Evolutionary conservation across 345 rosid genomes (phyloP).

Genomic region (Noccaea caerulescens): DNA sequence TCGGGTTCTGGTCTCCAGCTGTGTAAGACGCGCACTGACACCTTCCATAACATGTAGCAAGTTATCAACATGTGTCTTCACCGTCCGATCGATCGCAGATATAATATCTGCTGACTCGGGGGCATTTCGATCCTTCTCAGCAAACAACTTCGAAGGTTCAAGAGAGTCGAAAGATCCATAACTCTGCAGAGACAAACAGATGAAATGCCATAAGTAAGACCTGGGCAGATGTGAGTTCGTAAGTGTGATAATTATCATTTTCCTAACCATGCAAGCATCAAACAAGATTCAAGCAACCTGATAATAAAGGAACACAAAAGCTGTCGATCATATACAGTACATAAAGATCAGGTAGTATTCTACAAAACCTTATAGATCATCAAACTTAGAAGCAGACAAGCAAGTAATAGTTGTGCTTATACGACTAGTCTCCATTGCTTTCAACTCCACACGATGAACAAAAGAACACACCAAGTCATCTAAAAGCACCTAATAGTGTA

Average conservation of each 20-base stretch:
- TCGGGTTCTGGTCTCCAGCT: conserved; percentile 74
- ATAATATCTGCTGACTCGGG: conserved; percentile 46
- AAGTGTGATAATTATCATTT: neutral
- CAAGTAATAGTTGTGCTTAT: neutral
- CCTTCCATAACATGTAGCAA: conserved; percentile 71
- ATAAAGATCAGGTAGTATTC: neutral
- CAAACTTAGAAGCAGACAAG: neutral
- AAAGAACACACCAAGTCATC: neutral
- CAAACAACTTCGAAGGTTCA: conserved; percentile 59
- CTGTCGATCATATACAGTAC: neutral
- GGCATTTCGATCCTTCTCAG: conserved; percentile 58
- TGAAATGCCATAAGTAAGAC: conserved; percentile 8
- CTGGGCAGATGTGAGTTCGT: neutral
- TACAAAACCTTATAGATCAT: neutral
- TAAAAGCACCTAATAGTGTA: neutral
- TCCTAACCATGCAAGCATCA: conserved; percentile 3
- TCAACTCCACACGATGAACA: neutral
- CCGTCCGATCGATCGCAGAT: conserved; percentile 67
- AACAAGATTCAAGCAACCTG: neutral
- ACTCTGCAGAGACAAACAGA: conserved; percentile 47
- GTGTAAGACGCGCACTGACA: conserved; percentile 77
- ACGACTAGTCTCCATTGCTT: neutral
- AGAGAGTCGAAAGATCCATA: conserved; percentile 68
- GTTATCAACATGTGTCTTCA: conserved; percentile 76
- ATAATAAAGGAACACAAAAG: neutral